Evolutionary conservation across 495 filamentous ascomycete genomes (phyloP).

Genomic region (Lepraria neglecta): DNA sequence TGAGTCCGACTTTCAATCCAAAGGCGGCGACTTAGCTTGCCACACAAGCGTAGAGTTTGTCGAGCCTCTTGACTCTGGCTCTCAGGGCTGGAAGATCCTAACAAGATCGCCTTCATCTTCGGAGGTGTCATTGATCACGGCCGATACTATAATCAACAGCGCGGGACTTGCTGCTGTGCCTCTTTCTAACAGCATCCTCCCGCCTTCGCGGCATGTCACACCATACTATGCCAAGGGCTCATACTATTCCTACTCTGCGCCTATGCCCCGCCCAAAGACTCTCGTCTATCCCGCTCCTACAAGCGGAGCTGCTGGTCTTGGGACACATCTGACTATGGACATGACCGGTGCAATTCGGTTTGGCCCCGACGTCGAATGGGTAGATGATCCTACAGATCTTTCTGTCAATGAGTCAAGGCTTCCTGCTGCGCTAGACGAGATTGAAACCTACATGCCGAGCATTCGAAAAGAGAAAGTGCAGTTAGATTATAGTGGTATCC

Average conservation of each 20-base stretch:
- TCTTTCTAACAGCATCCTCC: constrained; percentile 78
- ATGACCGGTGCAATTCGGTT: constrained; percentile 81
- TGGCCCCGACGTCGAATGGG: constrained; percentile 95
- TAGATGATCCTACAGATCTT: constrained; percentile 55
- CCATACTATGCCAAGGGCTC: constrained; percentile 89
- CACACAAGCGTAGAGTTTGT: constrained; percentile 55
- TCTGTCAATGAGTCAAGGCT: constrained; percentile 52
- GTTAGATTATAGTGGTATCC: constrained; percentile 83
- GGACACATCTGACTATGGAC: constrained; percentile 91
- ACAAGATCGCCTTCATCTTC: constrained; percentile 43
- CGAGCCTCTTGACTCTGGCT: constrained; percentile 43
- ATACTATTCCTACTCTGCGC: constrained; percentile 78
- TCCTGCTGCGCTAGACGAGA: constrained; percentile 61
- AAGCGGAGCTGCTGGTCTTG: constrained; percentile 74
- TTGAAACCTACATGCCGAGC: constrained; percentile 69
- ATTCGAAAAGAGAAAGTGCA: constrained; percentile 59
- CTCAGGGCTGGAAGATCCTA: constrained; percentile 48
- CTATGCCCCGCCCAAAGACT: constrained; percentile 59
- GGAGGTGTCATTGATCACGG: constrained; percentile 54
- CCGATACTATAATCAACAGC: constrained; percentile 74
- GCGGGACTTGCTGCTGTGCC: constrained; percentile 72
- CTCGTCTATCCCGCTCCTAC: constrained; percentile 82
- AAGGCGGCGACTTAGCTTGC: constrained; percentile 66
- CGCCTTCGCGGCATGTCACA: constrained; percentile 46
- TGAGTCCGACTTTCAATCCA: constrained; percentile 67